Evolutionary conservation across 164 flowering plant species (phyloP).

Genomic region (Chimonanthus salicifolius): DNA sequence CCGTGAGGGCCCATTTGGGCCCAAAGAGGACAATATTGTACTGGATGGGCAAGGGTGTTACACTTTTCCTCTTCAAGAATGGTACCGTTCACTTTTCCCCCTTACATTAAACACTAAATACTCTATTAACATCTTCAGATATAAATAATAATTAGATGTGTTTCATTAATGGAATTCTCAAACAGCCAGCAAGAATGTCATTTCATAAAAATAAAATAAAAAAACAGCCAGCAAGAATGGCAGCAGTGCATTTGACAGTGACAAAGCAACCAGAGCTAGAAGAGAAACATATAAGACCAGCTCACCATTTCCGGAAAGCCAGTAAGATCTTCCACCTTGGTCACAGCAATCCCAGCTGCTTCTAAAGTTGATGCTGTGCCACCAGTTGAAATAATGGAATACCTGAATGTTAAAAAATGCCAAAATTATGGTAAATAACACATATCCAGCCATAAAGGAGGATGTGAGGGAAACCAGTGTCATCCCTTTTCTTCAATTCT

Average conservation of each 20-base stretch:
- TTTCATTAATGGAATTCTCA: neutral
- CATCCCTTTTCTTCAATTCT: neutral
- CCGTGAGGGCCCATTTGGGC: too few relatives aligned
- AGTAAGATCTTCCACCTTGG: constrained; percentile 89
- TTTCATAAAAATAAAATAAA: neutral
- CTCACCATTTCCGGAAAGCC: constrained; percentile 91
- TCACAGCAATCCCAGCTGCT: constrained; percentile 73
- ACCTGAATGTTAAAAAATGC: constrained; percentile 30
- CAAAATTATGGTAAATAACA: neutral
- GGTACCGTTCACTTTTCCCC: too few relatives aligned
- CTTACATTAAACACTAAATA: too few relatives aligned
- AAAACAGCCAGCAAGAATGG: neutral
- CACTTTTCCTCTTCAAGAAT: too few relatives aligned
- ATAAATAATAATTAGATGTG: too few relatives aligned
- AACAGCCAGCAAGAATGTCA: neutral
- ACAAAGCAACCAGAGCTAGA: neutral
- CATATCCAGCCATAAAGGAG: neutral
- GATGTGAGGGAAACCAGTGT: neutral
- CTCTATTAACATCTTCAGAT: too few relatives aligned
- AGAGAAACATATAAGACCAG: constrained; percentile 1
- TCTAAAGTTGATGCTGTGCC: constrained; percentile 91
- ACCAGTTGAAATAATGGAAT: constrained; percentile 93
- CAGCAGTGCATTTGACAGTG: neutral
- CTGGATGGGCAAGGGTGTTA: too few relatives aligned
- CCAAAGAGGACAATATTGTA: too few relatives aligned